Base-by-base conservation (phyloP, 129 eudicot genomes). In the Helianthus tuberosus region DNA sequence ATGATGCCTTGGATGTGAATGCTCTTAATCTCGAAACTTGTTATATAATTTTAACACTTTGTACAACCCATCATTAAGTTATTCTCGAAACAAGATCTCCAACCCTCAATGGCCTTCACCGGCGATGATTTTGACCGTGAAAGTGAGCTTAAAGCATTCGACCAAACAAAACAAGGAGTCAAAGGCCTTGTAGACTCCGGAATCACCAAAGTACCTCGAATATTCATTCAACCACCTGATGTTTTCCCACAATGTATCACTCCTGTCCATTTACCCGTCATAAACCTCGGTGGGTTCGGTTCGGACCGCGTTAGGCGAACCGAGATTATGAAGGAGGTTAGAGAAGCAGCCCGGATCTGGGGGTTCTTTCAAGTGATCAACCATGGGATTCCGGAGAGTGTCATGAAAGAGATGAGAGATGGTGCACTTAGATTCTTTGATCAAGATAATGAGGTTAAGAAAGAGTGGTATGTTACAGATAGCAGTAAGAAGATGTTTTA, bases 311-410 rank as follows among this genome's bases (percentile, higher is more conserved):
- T 61, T 41, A 43, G 47, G 16, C 74, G 70, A 52, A 44, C 39
- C 11, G 75, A 71, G 51, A 52, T 78, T 0, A 78, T 72, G 29
- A 81, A 78, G 39, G 63, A 78, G 53, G 53, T 87, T 14, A 36
- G 53, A 23, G 49, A 36, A 11, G 91, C 88, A 43, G 72, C 86
- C 0, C 69, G 73, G 66, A 66, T 43, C 0, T 84, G 79, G 78
- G 91, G 91, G 0, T 84, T 87, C 54, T 87, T 87, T 68, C 91
- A 87, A 49, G 86, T 83, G 72, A 71, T 83, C 65, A 83, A 86
- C 66, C 91, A 86, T 77, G 88, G 77, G 60, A 72, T 87, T 29
- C 85, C 85, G 7, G 78, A 55, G 49, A 47, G 44, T 29, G 75
- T 83, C 43, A 8, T 83, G 79, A 79, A 68, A 8, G 86, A 86